phyloP scores from a whole-genome alignment of 2,329 filamentous ascomycete species.

The Beauveria asiatica region DNA sequence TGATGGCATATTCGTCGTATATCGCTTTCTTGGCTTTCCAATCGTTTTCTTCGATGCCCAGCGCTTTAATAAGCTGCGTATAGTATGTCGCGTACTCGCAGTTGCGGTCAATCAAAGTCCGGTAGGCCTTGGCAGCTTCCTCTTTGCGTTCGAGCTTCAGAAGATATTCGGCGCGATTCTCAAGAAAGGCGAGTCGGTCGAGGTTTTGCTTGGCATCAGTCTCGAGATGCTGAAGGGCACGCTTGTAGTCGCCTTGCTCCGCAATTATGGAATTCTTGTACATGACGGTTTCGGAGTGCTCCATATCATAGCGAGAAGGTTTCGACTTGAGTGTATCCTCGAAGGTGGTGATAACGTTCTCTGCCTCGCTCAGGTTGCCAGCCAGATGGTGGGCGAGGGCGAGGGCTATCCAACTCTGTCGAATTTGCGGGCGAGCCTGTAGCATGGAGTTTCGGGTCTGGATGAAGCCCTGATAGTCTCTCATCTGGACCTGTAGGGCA shows the following conservation, averaged over 20 bases:
- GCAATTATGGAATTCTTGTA: conserved; percentile 96
- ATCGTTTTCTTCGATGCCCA: conserved; percentile 54
- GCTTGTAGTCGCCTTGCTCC: conserved; percentile 73
- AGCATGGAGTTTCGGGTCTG: conserved; percentile 85
- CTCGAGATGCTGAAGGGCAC: conserved; percentile 81
- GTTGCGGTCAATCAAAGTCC: conserved; percentile 75
- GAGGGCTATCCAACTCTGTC: conserved; percentile 96
- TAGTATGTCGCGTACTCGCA: conserved; percentile 84
- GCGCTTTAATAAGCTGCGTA: conserved; percentile 60
- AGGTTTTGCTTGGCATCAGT: conserved; percentile 66
- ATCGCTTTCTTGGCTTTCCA: conserved; percentile 58
- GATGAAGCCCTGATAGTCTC: conserved; percentile 89
- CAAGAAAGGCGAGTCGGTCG: conserved; percentile 78
- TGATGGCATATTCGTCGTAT: conserved; percentile 69
- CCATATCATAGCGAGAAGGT: conserved; percentile 70
- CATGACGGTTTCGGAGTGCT: conserved; percentile 86
- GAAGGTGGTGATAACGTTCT: conserved; percentile 84
- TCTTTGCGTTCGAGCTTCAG: conserved; percentile 65
- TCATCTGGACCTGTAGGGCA: conserved; percentile 89
- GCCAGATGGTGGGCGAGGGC: conserved; percentile 86
- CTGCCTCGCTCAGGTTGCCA: conserved; percentile 78
- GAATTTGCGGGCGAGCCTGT: conserved; percentile 67
- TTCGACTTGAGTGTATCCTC: conserved; percentile 84
- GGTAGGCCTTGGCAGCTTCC: conserved; percentile 76
- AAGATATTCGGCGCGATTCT: conserved; percentile 78